Evolutionary conservation across 805 yeast species (phyloP).

Genomic region (Geotrichum ghanense): DNA sequence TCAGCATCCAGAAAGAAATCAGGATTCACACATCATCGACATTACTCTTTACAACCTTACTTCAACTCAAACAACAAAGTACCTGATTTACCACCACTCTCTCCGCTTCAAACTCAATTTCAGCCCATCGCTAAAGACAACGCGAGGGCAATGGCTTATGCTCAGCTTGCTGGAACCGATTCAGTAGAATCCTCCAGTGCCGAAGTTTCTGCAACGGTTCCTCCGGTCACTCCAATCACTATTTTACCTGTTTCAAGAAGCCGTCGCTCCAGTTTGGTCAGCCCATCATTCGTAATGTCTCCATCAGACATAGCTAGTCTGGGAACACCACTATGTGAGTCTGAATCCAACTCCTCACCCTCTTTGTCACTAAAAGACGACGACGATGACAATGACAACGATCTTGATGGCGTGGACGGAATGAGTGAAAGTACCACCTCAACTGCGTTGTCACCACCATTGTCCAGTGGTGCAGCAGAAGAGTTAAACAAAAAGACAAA

Average conservation of each 20-base stretch:
- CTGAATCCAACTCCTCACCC: too few species aligned
- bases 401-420: too few species aligned
- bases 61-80: constrained; percentile 1
- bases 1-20: background rate
- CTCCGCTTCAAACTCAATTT: background rate
- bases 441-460: too few species aligned
- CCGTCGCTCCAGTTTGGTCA: background rate
- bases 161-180: background rate
- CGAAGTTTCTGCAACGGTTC: background rate
- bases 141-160: background rate
- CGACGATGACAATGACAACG: too few species aligned
- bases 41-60: constrained; percentile 1
- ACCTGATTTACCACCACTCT: background rate
- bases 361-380: too few species aligned
- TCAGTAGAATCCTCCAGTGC: background rate
- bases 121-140: background rate
- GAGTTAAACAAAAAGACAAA: too few species aligned
- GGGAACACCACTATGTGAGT: too few species aligned
- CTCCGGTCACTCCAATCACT: background rate
- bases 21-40: background rate
- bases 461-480: too few species aligned
- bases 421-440: too few species aligned
- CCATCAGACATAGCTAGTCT: background rate
- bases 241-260: background rate
- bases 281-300: background rate